These are phyloP conservation scores for Ceriops tagal DNA, from an alignment of 345 rosid species.

Conservation along the genomic window DNA sequence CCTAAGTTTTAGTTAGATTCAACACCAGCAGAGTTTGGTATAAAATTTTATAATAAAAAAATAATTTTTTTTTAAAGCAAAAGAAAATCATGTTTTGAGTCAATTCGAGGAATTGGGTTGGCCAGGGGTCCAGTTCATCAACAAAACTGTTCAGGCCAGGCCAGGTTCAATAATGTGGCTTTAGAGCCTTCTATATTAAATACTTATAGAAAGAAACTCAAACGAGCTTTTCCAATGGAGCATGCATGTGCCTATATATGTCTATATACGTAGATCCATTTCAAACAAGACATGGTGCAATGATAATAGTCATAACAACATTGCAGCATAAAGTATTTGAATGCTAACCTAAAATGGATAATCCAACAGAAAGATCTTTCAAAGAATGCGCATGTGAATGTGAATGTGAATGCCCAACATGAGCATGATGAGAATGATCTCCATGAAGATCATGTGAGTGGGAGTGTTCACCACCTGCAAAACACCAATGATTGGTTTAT, in stretches of 20 bases:
- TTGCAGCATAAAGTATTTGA: not conserved
- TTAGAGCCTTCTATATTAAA: too few species aligned
- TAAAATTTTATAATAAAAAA: too few species aligned
- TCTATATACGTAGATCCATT: not conserved
- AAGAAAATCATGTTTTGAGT: too few species aligned
- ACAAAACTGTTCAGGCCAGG: too few species aligned
- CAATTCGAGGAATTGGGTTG: too few species aligned
- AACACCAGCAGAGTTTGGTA: too few species aligned
- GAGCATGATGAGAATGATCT: constrained; percentile 44
- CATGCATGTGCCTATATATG: not conserved
- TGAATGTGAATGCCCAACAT: constrained; percentile 42
- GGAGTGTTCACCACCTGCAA: constrained; percentile 79
- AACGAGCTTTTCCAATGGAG: too few species aligned
- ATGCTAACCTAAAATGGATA: constrained; percentile 72
- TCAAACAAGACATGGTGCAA: not conserved
- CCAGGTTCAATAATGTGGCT: too few species aligned
- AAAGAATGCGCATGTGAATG: constrained; percentile 59
- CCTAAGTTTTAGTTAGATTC: too few species aligned
- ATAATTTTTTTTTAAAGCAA: too few species aligned
- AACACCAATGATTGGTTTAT: constrained; percentile 10
- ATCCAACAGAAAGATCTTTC: constrained; percentile 82
- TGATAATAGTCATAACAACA: not conserved
- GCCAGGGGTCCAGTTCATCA: too few species aligned
- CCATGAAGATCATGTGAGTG: constrained; percentile 62
- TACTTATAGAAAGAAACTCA: too few species aligned